Evolutionary conservation across 2,329 filamentous ascomycete genomes (phyloP).

Genomic region (Cercospora sp.): DNA sequence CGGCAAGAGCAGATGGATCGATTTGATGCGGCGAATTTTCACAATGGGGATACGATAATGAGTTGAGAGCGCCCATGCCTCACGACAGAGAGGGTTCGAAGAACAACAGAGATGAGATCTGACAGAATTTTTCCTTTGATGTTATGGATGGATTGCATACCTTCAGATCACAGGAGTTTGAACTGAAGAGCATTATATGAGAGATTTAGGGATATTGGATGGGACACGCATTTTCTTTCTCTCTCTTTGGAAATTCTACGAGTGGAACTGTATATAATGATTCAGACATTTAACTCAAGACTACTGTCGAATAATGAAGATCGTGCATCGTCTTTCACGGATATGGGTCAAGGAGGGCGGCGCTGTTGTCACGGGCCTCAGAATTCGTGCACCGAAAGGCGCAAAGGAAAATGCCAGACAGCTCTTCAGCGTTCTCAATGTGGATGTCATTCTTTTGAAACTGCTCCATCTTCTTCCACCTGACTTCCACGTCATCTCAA

Average conservation of each 20-base stretch:
- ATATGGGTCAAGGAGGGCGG: background rate
- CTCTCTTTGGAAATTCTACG: background rate
- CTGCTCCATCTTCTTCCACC: background rate
- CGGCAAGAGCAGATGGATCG: slow-evolving; percentile 5
- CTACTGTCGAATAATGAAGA: background rate
- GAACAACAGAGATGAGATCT: background rate
- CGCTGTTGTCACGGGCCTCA: background rate
- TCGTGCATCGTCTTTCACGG: background rate
- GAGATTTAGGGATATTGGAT: background rate
- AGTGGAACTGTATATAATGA: background rate
- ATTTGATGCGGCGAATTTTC: slow-evolving; percentile 4
- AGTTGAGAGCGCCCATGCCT: background rate
- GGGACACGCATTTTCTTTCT: background rate
- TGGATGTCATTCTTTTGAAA: background rate
- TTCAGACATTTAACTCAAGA: background rate
- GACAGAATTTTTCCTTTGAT: background rate
- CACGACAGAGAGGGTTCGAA: background rate
- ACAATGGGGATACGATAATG: background rate
- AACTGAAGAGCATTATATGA: background rate
- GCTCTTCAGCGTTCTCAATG: background rate
- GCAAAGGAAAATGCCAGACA: too few relatives aligned
- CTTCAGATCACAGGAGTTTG: background rate
- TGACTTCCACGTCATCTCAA: background rate
- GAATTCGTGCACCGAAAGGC: too few relatives aligned
- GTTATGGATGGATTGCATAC: background rate